Percentiles rank a stretch among this genome's conserved stretches.
phyloP scores from a whole-genome alignment of 2,329 filamentous ascomycete genomes.

The Fusarium kyushuense region DNA sequence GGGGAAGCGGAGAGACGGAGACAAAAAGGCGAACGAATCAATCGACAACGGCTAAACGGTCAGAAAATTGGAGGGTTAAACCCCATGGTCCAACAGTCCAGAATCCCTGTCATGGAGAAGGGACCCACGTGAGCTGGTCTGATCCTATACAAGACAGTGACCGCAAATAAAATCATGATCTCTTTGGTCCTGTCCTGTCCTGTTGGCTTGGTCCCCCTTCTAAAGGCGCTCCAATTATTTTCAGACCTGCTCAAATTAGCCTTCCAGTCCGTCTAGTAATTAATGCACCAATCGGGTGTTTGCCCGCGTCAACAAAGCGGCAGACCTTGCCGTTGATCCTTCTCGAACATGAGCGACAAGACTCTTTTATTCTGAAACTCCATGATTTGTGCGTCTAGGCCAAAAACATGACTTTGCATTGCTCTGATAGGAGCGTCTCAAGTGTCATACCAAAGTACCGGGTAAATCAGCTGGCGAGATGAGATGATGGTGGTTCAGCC shows the following conservation, averaged over 20 bases:
- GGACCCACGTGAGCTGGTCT: slow-evolving; percentile 15
- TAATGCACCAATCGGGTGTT: slow-evolving; percentile 30
- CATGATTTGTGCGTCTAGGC: neutral
- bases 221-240: slow-evolving; percentile 26
- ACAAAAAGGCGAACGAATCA: slow-evolving; percentile 21
- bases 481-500: neutral
- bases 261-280: neutral
- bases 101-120: neutral
- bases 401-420: neutral
- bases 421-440: neutral
- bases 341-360: slow-evolving; percentile 4
- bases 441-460: neutral
- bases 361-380: neutral
- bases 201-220: neutral
- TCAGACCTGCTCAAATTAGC: neutral
- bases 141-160: neutral
- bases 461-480: neutral
- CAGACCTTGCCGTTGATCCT: slow-evolving; percentile 32
- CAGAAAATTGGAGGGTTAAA: slow-evolving; percentile 23
- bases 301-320: slow-evolving; percentile 2
- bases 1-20: slow-evolving; percentile 18
- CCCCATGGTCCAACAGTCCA: slow-evolving; percentile 7
- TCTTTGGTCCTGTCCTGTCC: no score
- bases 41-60: slow-evolving; percentile 9
- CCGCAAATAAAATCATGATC: slow-evolving; percentile 8